Base-by-base conservation (phyloP, 164 flowering plant genomes). In the Dillenia turbinata region DNA sequence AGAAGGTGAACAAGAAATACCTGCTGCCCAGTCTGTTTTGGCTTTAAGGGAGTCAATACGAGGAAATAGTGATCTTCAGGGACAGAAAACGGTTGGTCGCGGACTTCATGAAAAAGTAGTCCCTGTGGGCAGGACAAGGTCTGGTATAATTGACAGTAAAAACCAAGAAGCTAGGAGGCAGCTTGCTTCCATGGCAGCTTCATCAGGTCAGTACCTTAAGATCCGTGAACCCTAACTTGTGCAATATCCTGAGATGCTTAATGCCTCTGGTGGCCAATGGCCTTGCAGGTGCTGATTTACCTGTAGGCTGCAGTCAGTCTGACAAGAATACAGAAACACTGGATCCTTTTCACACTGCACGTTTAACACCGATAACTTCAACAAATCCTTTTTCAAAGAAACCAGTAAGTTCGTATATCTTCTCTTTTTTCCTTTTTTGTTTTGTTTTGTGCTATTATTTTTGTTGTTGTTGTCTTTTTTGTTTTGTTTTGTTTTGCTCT, bases 321-420 rank as follows among this genome's bases (percentile, higher is more conserved):
- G 66, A 60, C 44, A 64, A 61, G 63, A 63, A 22, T 49, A 16
- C 58, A 9, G 56, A 52, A 56, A 65, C 15, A 53, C 47, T 54
- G 13, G 70, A 74, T 72, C 54, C 73, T 57, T 40, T 8, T 56
- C 66, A 61, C 47, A 57, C 47, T 60, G 44, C 67, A 33, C 19
- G 17, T 0, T 49, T 44, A 47, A 19, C 60, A 54, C 64, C 62
- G 44, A 48, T 65, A 58, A 47, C 48, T 43, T 47, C 70, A 17
- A 61, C 47, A 58, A 44, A 65, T 59, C 56, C 56, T 60, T 65
- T 71, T 11, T 50, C 69, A 12, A 67, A 66, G 52, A 69, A 73
- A 58, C 44, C 63, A 13, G 88, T 81, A 74, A 71, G 79, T 73
- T 51, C 47, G 55, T 46, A 54, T 56, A 12, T 33, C 40, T 33